Percentiles rank a stretch among this genome's conserved stretches.
Evolutionary conservation across 202 grass and related monocot species (phyloP).

Genomic region (Panicum hallii): DNA sequence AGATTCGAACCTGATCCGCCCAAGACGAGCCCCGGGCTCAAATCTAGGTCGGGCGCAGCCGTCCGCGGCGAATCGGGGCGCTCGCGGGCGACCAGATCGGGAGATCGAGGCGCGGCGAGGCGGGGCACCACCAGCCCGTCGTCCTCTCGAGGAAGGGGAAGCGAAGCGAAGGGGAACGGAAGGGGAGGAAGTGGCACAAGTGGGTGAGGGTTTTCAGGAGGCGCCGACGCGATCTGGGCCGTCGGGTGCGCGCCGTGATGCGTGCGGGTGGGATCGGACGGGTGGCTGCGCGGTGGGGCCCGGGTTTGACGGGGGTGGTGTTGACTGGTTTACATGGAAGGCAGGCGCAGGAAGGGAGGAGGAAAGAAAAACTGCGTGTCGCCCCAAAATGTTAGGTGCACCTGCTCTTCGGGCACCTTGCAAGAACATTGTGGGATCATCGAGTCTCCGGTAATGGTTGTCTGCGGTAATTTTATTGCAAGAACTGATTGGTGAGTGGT

Average conservation of each 20-base stretch:
- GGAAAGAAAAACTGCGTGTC: not conserved
- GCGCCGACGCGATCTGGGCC: not conserved
- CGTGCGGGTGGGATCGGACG: slow-evolving; percentile 3
- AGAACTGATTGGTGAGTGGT: not conserved
- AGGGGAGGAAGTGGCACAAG: not conserved
- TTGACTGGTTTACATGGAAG: slow-evolving; percentile 45
- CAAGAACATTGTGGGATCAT: not conserved
- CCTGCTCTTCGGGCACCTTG: slow-evolving; percentile 43
- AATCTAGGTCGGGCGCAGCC: slow-evolving; percentile 11
- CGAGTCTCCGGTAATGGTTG: not conserved
- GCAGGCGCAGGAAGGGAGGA: not conserved
- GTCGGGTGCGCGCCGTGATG: slow-evolving; percentile 16
- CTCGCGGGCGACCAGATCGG: slow-evolving; percentile 50
- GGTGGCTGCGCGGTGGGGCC: slow-evolving; percentile 28
- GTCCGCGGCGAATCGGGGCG: slow-evolving; percentile 37
- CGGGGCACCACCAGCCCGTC: slow-evolving; percentile 32
- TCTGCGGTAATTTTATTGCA: not conserved
- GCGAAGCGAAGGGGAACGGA: slow-evolving; percentile 11
- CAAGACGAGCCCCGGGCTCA: not conserved
- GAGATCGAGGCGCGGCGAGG: slow-evolving; percentile 47
- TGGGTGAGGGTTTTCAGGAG: slow-evolving; percentile 63
- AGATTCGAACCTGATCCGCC: slow-evolving; percentile 42
- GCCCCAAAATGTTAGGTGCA: slow-evolving; percentile 49
- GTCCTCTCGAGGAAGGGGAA: slow-evolving; percentile 16
- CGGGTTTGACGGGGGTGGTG: slow-evolving; percentile 45